A percentile compares a stretch with the other conserved stretches of the same genome.
Evolutionary conservation across 768 basidiomycete species (phyloP).

Genomic region (Mycena filopes): DNA sequence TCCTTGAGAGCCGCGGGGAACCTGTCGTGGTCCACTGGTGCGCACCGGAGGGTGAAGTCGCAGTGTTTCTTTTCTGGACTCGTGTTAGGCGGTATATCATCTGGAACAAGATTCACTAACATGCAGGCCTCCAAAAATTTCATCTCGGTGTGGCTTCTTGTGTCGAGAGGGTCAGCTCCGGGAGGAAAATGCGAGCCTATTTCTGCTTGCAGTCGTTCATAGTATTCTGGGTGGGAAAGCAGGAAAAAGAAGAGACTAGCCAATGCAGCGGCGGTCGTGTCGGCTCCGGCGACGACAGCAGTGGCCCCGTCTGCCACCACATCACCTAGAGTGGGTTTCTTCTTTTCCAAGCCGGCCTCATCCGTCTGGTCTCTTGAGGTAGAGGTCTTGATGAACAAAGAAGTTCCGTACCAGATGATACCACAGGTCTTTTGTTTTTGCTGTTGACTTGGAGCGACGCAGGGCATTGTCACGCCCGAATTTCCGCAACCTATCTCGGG

Average conservation of each 20-base stretch:
- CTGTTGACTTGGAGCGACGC: slow-evolving; percentile 5
- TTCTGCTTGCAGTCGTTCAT: slow-evolving; percentile 45
- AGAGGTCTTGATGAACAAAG: neutral
- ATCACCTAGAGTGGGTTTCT: slow-evolving; percentile 43
- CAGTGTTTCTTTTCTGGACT: slow-evolving; percentile 58
- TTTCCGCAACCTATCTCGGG: slow-evolving; percentile 1
- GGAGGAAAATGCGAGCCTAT: slow-evolving; percentile 39
- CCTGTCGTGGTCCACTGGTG: slow-evolving; percentile 50
- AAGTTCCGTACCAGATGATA: slow-evolving; percentile 45
- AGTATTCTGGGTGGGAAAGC: slow-evolving; percentile 41
- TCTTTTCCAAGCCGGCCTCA: slow-evolving; percentile 48
- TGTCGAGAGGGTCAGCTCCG: slow-evolving; percentile 38
- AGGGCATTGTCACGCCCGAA: slow-evolving; percentile 5
- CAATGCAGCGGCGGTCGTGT: slow-evolving; percentile 50
- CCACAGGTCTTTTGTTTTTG: slow-evolving; percentile 58
- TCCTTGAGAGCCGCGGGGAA: slow-evolving; percentile 15
- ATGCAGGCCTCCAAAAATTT: slow-evolving; percentile 47
- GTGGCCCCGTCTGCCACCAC: slow-evolving; percentile 49
- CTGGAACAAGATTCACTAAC: slow-evolving; percentile 37
- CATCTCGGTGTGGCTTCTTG: slow-evolving; percentile 40
- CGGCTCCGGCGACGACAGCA: slow-evolving; percentile 53
- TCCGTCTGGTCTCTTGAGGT: slow-evolving; percentile 42
- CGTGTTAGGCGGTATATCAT: neutral
- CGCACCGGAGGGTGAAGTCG: slow-evolving; percentile 62
- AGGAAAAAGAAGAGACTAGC: slow-evolving; percentile 45